Evolutionary conservation across 495 filamentous ascomycete species (phyloP).

Genomic region (Xylaria sp.): DNA sequence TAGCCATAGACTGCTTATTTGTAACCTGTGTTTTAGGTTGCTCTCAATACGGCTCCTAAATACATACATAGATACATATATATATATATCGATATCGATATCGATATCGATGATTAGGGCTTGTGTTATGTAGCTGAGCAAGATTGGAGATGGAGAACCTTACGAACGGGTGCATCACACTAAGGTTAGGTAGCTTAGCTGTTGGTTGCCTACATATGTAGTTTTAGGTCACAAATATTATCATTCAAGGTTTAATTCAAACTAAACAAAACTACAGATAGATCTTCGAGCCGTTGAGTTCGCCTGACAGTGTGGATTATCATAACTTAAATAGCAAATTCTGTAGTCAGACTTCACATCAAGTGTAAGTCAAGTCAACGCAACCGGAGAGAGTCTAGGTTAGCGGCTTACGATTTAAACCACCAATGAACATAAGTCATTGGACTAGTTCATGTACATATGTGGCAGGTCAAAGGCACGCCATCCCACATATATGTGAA

Average conservation of each 20-base stretch:
- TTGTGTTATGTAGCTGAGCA: not conserved
- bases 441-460: not conserved
- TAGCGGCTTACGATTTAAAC: too few species aligned
- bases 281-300: too few species aligned
- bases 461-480: not conserved
- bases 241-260: too few species aligned
- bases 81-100: too few species aligned
- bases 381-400: too few species aligned
- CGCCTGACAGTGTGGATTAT: not conserved
- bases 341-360: not conserved
- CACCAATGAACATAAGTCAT: not conserved
- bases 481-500: not conserved
- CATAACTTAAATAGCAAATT: not conserved
- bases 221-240: not conserved
- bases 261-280: too few species aligned
- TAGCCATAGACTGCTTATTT: not conserved
- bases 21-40: not conserved
- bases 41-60: not conserved
- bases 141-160: not conserved
- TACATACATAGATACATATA: not conserved
- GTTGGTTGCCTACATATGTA: too few species aligned
- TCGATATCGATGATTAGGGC: too few species aligned
- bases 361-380: not conserved
- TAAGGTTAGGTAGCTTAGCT: too few species aligned
- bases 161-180: too few species aligned